A percentile compares a stretch with the other conserved stretches of the same genome.
These are phyloP conservation scores for Boletus speciosus DNA, from an alignment of 768 basidiomycete species.

Conservation along the genomic window DNA sequence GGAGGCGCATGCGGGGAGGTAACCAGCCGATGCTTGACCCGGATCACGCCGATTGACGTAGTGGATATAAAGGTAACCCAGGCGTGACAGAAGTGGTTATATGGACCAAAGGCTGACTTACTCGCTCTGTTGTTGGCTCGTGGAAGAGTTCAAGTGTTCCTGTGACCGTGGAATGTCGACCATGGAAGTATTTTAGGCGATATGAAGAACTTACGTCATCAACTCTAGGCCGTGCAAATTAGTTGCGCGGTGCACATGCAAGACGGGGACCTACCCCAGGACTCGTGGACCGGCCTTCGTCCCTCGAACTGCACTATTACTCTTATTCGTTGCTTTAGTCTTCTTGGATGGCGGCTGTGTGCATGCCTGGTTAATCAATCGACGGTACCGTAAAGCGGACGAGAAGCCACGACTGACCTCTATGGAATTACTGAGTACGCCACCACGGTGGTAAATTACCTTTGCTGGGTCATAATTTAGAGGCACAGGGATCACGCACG, in stretches of 20 bases:
- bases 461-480: neutral
- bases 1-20: conserved; percentile 54
- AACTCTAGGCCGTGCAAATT: conserved; percentile 17
- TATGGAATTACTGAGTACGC: conserved; percentile 14
- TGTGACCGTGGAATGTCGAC: conserved; percentile 16
- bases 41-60: conserved; percentile 20
- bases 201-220: conserved; percentile 31
- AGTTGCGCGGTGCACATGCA: neutral
- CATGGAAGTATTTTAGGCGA: conserved; percentile 14
- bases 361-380: neutral
- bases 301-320: conserved; percentile 12
- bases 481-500: conserved; percentile 22
- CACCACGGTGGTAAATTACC: conserved; percentile 9
- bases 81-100: conserved; percentile 9
- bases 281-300: conserved; percentile 15
- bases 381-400: neutral
- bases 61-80: conserved; percentile 11
- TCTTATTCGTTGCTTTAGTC: conserved; percentile 33
- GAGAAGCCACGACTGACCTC: conserved; percentile 29
- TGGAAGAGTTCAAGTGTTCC: conserved; percentile 26
- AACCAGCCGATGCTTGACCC: conserved; percentile 24
- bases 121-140: conserved; percentile 24
- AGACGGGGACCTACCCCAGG: conserved; percentile 9
- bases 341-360: conserved; percentile 40
- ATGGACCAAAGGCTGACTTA: conserved; percentile 29